A percentile compares a stretch with the other conserved stretches of the same genome.
Conservation (phyloP, 2,329 filamentous ascomycete genomes). For the Coccinonectria pachysandricola region DNA sequence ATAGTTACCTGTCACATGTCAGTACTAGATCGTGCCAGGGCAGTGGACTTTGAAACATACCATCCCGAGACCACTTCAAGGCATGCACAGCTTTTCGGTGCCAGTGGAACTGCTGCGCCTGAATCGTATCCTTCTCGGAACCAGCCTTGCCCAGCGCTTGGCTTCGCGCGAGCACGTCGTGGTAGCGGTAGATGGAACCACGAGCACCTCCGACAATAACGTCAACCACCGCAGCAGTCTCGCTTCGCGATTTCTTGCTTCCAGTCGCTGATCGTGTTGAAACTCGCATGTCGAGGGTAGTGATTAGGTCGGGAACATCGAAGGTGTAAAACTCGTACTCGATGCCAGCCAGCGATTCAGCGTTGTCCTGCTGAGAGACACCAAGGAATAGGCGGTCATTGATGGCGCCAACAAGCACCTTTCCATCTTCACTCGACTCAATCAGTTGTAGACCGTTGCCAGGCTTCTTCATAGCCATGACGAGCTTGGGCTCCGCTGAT, state of each 20-base stretch:
- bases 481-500: conserved; percentile 21
- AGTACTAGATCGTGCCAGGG: conserved; percentile 14
- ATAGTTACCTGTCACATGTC: conserved; percentile 61
- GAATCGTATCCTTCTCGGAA: conserved; percentile 37
- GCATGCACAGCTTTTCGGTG: conserved; percentile 75
- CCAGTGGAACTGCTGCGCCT: conserved; percentile 72
- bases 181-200: conserved; percentile 74
- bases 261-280: conserved; percentile 11
- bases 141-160: conserved; percentile 31
- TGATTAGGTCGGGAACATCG: conserved; percentile 52
- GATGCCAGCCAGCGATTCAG: conserved; percentile 16
- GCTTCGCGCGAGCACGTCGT: conserved; percentile 56
- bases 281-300: conserved; percentile 53
- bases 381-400: conserved; percentile 29
- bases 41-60: conserved; percentile 32
- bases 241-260: conserved; percentile 16
- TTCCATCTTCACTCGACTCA: conserved; percentile 42
- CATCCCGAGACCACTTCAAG: conserved; percentile 87
- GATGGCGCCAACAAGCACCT: conserved; percentile 38
- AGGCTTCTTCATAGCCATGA: conserved; percentile 28
- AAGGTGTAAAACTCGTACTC: conserved; percentile 49
- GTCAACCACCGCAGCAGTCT: conserved; percentile 44
- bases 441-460: conserved; percentile 32
- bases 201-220: conserved; percentile 66
- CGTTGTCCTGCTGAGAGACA: conserved; percentile 12